Percentiles rank a stretch among this genome's conserved stretches.
Evolutionary conservation across 2,329 filamentous ascomycete genomes (phyloP).

Genomic region (Alternaria gaisen): DNA sequence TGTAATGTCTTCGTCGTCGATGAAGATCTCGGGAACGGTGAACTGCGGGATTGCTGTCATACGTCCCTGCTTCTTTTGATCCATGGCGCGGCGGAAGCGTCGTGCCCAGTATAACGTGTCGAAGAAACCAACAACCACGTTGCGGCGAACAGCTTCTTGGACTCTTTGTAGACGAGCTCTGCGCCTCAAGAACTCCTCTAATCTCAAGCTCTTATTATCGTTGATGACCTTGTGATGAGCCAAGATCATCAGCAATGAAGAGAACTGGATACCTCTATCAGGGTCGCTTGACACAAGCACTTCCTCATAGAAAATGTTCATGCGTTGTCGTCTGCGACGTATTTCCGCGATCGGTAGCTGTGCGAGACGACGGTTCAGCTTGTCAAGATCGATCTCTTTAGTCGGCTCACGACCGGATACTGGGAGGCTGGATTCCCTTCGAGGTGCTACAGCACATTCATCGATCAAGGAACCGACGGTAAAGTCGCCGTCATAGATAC

Average conservation of each 20-base stretch:
- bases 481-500: slow-evolving; percentile 91
- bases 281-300: slow-evolving; percentile 92
- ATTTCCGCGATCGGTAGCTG: slow-evolving; percentile 79
- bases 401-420: slow-evolving; percentile 52
- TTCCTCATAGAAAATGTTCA: slow-evolving; percentile 97
- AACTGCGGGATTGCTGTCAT: slow-evolving; percentile 82
- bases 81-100: slow-evolving; percentile 78
- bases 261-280: slow-evolving; percentile 89
- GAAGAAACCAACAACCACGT: slow-evolving; percentile 93
- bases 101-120: slow-evolving; percentile 91
- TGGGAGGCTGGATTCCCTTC: slow-evolving; percentile 59
- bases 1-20: slow-evolving; percentile 76
- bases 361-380: slow-evolving; percentile 75
- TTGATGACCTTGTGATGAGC: slow-evolving; percentile 99
- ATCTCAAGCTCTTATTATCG: slow-evolving; percentile 91
- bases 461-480: slow-evolving; percentile 88
- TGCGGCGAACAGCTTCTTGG: slow-evolving; percentile 90
- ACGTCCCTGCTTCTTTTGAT: slow-evolving; percentile 73
- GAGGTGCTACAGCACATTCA: slow-evolving; percentile 72
- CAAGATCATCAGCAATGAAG: slow-evolving; percentile 89
- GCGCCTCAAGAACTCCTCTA: slow-evolving; percentile 93
- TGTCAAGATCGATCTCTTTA: slow-evolving; percentile 72
- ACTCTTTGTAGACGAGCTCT: slow-evolving; percentile 90
- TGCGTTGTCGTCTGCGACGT: slow-evolving; percentile 75
- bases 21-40: slow-evolving; percentile 86